Conservation (phyloP, 805 yeast species). For the Spencermartinsiella europaea region DNA sequence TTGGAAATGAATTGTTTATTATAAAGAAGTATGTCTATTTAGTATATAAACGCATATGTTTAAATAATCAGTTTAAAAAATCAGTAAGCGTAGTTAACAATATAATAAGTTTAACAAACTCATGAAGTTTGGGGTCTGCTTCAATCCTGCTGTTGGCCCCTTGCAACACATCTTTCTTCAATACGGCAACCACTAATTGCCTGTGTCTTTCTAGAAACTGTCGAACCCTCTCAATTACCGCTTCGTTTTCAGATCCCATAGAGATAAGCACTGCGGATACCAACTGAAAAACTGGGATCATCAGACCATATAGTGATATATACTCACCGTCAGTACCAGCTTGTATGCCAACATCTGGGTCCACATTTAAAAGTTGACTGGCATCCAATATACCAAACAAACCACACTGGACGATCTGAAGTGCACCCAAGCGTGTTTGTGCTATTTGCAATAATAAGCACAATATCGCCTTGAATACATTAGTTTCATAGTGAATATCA, state of each 20-base stretch:
- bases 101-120: conserved; percentile 52
- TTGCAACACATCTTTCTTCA: conserved; percentile 47
- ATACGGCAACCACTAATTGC: conserved; percentile 53
- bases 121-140: conserved; percentile 35
- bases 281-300: conserved; percentile 70
- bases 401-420: conserved; percentile 67
- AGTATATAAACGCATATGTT: too few relatives aligned
- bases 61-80: neutral
- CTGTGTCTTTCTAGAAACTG: conserved; percentile 48
- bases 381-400: conserved; percentile 57
- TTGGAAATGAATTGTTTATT: too few relatives aligned
- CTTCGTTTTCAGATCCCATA: conserved; percentile 69
- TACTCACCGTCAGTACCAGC: conserved; percentile 46
- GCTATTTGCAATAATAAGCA: conserved; percentile 70
- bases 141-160: conserved; percentile 19
- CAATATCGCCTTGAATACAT: conserved; percentile 68
- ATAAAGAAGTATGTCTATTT: too few relatives aligned
- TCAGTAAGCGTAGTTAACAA: conserved; percentile 48
- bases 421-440: conserved; percentile 72
- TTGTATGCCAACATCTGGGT: conserved; percentile 74
- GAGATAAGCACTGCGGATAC: conserved; percentile 62
- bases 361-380: conserved; percentile 55
- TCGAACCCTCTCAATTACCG: conserved; percentile 50
- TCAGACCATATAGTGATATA: conserved; percentile 45
- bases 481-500: conserved; percentile 63